phyloP scores from a whole-genome alignment of 371 early-diverging fungal genomes.

The Furculomyces boomerangus region DNA sequence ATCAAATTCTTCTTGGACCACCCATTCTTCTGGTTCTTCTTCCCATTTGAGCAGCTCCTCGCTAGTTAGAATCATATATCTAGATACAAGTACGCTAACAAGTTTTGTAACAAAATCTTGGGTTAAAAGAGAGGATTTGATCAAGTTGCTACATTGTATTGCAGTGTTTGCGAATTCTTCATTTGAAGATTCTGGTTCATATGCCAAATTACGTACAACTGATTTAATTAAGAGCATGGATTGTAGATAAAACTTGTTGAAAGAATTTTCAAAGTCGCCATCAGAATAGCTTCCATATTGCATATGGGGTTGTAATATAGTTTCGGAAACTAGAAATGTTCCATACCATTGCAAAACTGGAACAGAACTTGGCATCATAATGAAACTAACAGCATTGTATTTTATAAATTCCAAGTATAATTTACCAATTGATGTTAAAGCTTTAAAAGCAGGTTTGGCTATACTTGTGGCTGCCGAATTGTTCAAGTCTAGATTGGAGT shows the following conservation, averaged over 20 bases:
- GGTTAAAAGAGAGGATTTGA: slow-evolving; percentile 34
- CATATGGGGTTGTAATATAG: background rate
- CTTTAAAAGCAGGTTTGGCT: slow-evolving; percentile 1
- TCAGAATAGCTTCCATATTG: background rate
- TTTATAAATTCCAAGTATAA: slow-evolving; percentile 56
- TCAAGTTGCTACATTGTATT: background rate
- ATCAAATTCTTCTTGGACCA: slow-evolving; percentile 59
- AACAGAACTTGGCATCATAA: slow-evolving; percentile 38
- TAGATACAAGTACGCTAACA: slow-evolving; percentile 47
- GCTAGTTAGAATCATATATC: slow-evolving; percentile 49
- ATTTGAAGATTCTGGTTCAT: background rate
- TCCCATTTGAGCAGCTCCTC: slow-evolving; percentile 64
- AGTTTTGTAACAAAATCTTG: slow-evolving; percentile 38
- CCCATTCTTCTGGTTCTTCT: slow-evolving; percentile 73
- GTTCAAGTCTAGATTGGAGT: background rate
- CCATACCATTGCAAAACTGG: slow-evolving; percentile 63
- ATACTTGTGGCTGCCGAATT: background rate
- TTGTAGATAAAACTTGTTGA: slow-evolving; percentile 3
- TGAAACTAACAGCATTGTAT: slow-evolving; percentile 48
- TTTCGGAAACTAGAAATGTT: slow-evolving; percentile 23
- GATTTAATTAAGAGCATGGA: slow-evolving; percentile 3
- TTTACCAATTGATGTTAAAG: slow-evolving; percentile 59
- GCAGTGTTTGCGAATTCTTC: background rate
- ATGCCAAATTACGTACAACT: background rate
- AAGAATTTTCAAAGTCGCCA: background rate